A percentile compares a stretch with the other conserved stretches of the same genome.
These are phyloP conservation scores for Pythium chondricola DNA, from an alignment of 352 stramenopile species.

Conservation along the genomic window DNA sequence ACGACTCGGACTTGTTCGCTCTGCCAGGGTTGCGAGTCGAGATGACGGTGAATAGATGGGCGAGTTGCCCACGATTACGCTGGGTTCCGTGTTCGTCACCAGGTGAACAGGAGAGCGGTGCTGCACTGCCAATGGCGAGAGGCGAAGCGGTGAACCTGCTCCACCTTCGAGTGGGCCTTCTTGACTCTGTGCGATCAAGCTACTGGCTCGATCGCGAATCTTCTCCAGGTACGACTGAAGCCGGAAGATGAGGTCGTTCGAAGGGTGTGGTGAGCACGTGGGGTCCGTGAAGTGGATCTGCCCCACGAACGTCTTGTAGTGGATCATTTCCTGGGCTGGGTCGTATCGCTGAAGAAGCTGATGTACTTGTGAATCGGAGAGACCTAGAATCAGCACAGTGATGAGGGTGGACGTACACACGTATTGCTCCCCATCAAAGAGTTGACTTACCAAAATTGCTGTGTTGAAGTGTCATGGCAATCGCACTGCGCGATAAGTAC, in stretches of 20 bases:
- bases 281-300: constrained; percentile 28
- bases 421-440: no score
- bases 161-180: no score
- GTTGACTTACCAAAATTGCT: constrained; percentile 25
- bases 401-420: no score
- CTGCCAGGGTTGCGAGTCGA: constrained; percentile 2
- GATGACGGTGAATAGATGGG: constrained; percentile 2
- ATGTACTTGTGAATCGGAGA: constrained; percentile 27
- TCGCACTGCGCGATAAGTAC: constrained; percentile 23
- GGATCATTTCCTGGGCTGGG: constrained; percentile 20
- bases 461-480: constrained; percentile 29
- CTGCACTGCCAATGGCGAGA: background rate
- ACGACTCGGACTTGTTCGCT: background rate
- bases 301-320: constrained; percentile 39
- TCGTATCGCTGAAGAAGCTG: constrained; percentile 32
- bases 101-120: background rate
- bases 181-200: constrained; percentile 2
- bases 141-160: no score
- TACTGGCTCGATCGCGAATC: constrained; percentile 25
- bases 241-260: constrained; percentile 32
- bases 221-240: constrained; percentile 46
- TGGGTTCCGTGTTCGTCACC: constrained; percentile 14
- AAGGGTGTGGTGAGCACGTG: constrained; percentile 8
- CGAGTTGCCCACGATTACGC: constrained; percentile 9
- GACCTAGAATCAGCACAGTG: constrained; percentile 5